These are phyloP conservation scores for Anthracocystis setariae DNA, from an alignment of 1,284 basidiomycete genomes.

Conservation along the genomic window DNA sequence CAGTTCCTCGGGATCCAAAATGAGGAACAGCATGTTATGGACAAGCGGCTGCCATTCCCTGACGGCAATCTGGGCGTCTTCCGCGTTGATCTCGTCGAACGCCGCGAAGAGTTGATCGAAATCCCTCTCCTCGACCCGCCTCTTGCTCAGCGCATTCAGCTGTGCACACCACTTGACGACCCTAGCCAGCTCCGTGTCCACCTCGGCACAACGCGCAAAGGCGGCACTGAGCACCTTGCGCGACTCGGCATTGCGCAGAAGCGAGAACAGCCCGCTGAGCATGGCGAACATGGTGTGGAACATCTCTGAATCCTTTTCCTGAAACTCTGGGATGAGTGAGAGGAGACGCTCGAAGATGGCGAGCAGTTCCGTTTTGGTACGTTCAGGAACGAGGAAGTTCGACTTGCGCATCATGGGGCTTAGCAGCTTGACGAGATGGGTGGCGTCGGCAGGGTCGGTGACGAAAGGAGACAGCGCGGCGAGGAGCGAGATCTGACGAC, in stretches of 20 bases:
- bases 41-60: constrained; percentile 84
- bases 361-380: constrained; percentile 85
- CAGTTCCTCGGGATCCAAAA: constrained; percentile 89
- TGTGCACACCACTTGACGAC: constrained; percentile 51
- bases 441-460: constrained; percentile 77
- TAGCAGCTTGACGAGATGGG: constrained; percentile 79
- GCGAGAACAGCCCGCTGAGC: constrained; percentile 57
- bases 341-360: constrained; percentile 80
- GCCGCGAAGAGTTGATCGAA: constrained; percentile 86
- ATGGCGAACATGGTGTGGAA: constrained; percentile 54
- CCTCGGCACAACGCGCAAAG: constrained; percentile 56
- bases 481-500: constrained; percentile 84
- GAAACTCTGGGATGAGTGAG: constrained; percentile 77
- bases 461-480: constrained; percentile 83
- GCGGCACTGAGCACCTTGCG: constrained; percentile 53
- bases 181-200: constrained; percentile 44
- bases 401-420: constrained; percentile 83
- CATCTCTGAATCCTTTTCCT: constrained; percentile 40
- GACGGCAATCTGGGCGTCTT: constrained; percentile 69
- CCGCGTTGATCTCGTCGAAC: constrained; percentile 80
- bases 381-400: constrained; percentile 81
- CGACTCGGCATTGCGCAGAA: constrained; percentile 50
- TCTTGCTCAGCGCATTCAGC: constrained; percentile 86
- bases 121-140: constrained; percentile 88
- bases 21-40: constrained; percentile 84